Percentiles rank a stretch among this genome's conserved stretches.
Evolutionary conservation across 371 early-diverging fungal species (phyloP).

Genomic region (Apophysomyces variabilis): DNA sequence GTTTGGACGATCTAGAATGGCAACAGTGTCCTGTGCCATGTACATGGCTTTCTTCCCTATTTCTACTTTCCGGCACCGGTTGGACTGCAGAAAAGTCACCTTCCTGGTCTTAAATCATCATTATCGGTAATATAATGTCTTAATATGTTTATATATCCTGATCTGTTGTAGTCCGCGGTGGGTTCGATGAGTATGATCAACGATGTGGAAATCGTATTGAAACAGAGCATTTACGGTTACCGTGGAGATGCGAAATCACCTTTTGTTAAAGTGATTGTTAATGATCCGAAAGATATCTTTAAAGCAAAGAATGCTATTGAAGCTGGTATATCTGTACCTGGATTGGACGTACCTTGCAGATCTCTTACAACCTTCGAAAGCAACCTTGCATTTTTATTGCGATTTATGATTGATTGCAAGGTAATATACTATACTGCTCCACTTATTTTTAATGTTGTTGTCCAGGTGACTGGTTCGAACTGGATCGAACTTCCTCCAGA

Average conservation of each 20-base stretch:
- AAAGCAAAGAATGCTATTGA: constrained; percentile 54
- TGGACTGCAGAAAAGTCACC: constrained; percentile 70
- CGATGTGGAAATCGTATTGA: constrained; percentile 68
- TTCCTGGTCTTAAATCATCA: constrained; percentile 58
- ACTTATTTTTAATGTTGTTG: not conserved
- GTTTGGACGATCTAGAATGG: constrained; percentile 56
- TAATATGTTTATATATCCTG: not conserved
- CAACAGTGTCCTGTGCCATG: constrained; percentile 90
- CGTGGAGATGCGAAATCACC: constrained; percentile 71
- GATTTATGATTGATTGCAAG: constrained; percentile 98
- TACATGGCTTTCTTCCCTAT: constrained; percentile 93
- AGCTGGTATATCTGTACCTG: constrained; percentile 60
- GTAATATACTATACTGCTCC: constrained; percentile 26
- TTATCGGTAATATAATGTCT: constrained; percentile 56
- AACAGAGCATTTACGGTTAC: constrained; percentile 85
- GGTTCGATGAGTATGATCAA: constrained; percentile 44
- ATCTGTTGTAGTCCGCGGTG: constrained; percentile 22
- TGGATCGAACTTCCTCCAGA: constrained; percentile 92
- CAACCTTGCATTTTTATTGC: constrained; percentile 87
- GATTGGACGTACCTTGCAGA: constrained; percentile 39
- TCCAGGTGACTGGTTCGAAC: constrained; percentile 82
- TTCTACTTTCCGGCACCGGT: constrained; percentile 94
- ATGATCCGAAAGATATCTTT: constrained; percentile 58
- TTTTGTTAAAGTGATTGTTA: constrained; percentile 72
- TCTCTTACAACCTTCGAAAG: constrained; percentile 85